These are phyloP conservation scores for Capsella rubella DNA, from an alignment of 441 rosid species.

Conservation along the genomic window DNA sequence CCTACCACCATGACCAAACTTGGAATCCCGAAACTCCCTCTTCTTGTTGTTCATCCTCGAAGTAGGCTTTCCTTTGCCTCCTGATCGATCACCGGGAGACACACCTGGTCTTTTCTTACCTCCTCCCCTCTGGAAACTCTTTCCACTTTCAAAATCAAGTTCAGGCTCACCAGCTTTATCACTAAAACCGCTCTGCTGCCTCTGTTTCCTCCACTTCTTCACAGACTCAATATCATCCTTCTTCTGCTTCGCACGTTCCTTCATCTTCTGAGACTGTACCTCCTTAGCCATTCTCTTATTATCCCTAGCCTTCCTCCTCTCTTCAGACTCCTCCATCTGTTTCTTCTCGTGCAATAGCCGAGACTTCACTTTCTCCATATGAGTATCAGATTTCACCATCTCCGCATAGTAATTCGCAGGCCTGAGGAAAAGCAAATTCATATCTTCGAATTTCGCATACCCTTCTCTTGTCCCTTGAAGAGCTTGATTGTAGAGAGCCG, in stretches of 20 bases:
- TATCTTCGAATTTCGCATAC: constrained; percentile 61
- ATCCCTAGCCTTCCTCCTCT: constrained; percentile 89
- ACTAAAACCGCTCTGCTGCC: constrained; percentile 82
- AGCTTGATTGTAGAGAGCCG: constrained; percentile 81
- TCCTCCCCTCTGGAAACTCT: constrained; percentile 61
- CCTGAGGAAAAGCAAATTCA: constrained; percentile 78
- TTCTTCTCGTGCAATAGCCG: constrained; percentile 74
- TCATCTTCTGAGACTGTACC: constrained; percentile 82
- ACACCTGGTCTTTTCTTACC: constrained; percentile 72
- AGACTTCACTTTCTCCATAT: constrained; percentile 87
- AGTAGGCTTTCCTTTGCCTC: constrained; percentile 65
- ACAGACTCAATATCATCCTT: constrained; percentile 80
- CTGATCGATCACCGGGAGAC: constrained; percentile 77
- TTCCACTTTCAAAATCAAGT: constrained; percentile 67
- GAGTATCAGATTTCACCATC: constrained; percentile 84
- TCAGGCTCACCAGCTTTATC: constrained; percentile 56
- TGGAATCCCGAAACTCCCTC: constrained; percentile 65
- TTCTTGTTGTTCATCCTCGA: constrained; percentile 52
- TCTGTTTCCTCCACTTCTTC: constrained; percentile 94
- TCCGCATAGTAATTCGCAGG: constrained; percentile 85
- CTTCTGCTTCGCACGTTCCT: constrained; percentile 77
- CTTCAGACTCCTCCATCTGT: constrained; percentile 80
- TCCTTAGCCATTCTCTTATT: constrained; percentile 76
- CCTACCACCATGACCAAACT: constrained; percentile 83
- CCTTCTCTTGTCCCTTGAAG: constrained; percentile 74